A percentile compares a stretch with the other conserved stretches of the same genome.
Evolutionary conservation across 768 basidiomycete species (phyloP).

Genomic region (Trametes coccinea): DNA sequence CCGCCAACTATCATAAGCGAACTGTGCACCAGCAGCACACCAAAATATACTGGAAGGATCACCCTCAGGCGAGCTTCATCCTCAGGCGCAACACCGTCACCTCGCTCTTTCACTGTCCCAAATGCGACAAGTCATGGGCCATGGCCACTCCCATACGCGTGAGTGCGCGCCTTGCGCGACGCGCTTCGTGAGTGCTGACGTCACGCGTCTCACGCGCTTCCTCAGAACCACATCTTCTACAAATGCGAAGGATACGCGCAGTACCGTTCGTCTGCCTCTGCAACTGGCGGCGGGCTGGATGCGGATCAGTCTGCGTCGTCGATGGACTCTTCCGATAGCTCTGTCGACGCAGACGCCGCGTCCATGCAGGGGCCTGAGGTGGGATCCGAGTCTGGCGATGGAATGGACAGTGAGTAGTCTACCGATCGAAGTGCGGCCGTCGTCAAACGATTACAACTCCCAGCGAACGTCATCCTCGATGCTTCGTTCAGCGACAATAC

Average conservation of each 20-base stretch:
- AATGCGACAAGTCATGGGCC: constrained; percentile 13
- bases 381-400: too few relatives aligned
- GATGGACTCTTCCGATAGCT: background rate
- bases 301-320: background rate
- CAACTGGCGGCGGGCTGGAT: background rate
- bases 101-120: constrained; percentile 17
- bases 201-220: background rate
- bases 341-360: too few relatives aligned
- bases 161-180: background rate
- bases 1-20: constrained; percentile 10
- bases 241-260: constrained; percentile 13
- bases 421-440: too few relatives aligned
- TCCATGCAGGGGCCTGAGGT: too few relatives aligned
- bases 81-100: constrained; percentile 9
- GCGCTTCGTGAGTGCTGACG: background rate
- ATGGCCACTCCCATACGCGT: constrained; percentile 12
- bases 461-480: too few relatives aligned
- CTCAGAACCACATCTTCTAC: constrained; percentile 5
- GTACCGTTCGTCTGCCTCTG: background rate
- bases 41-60: constrained; percentile 5
- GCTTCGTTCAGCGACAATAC: background rate
- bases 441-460: too few relatives aligned
- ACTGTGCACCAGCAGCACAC: constrained; percentile 17
- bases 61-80: constrained; percentile 3
- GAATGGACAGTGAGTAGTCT: too few relatives aligned